Percentiles rank a stretch among this genome's conserved stretches.
phyloP scores from a whole-genome alignment of 1,284 basidiomycete genomes.

The Tilletiaria anomala region DNA sequence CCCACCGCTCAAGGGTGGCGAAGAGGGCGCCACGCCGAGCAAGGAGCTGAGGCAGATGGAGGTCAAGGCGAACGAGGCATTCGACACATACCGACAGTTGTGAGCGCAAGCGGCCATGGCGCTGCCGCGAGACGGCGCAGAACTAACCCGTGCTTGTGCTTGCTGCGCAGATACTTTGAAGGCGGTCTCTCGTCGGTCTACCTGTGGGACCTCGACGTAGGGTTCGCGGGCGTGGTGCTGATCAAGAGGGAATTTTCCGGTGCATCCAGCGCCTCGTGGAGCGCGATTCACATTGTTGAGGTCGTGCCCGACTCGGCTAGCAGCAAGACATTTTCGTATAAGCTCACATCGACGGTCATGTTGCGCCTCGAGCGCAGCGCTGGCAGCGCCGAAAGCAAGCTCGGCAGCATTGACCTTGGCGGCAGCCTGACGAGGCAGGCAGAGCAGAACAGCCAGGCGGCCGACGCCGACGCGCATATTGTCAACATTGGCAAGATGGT shows the following conservation, averaged over 20 bases:
- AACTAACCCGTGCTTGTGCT: neutral
- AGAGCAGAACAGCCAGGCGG: neutral
- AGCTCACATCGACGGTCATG: slow-evolving; percentile 94
- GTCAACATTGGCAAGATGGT: slow-evolving; percentile 84
- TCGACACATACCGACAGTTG: slow-evolving; percentile 95
- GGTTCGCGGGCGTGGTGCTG: slow-evolving; percentile 91
- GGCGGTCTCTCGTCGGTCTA: slow-evolving; percentile 95
- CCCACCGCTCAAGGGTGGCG: slow-evolving; percentile 48
- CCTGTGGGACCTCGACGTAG: slow-evolving; percentile 93
- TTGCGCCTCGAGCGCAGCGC: no score
- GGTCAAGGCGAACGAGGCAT: slow-evolving; percentile 82
- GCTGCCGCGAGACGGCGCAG: no score
- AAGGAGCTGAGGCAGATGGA: slow-evolving; percentile 77
- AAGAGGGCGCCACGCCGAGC: slow-evolving; percentile 68
- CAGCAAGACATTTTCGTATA: slow-evolving; percentile 48
- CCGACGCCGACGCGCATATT: slow-evolving; percentile 51
- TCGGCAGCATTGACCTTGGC: slow-evolving; percentile 67
- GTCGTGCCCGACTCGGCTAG: slow-evolving; percentile 74
- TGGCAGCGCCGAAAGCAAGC: no score
- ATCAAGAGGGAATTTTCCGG: slow-evolving; percentile 58
- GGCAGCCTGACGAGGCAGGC: slow-evolving; percentile 78
- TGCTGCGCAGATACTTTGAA: slow-evolving; percentile 67
- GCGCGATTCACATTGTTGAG: slow-evolving; percentile 97
- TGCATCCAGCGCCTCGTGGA: slow-evolving; percentile 50
- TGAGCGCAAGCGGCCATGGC: no score